Base-by-base conservation (phyloP, 495 filamentous ascomycete genomes). In the Aspergillus indologenus region DNA sequence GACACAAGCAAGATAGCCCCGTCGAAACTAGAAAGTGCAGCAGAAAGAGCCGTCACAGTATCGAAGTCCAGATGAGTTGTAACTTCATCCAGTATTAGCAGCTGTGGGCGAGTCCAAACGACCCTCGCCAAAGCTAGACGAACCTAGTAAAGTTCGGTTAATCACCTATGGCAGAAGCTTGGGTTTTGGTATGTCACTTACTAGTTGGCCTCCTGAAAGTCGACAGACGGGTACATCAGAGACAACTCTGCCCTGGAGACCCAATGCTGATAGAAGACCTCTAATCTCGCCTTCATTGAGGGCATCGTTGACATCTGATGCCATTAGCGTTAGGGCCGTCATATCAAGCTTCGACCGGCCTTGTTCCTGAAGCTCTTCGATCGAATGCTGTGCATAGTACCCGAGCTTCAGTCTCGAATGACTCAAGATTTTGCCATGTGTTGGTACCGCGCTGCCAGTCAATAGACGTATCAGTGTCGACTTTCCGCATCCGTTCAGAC, bases 21-120 rank as follows among this genome's bases (percentile, higher is more conserved):
- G 29, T 82, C 79, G 76, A 86, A 93, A 0, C 65, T 75, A 6
- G 80, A 73, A 60, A 95, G 71, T 12, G 85, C 88, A 34, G 80
- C 77, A 3, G 83, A 79, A 44, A 95, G 75, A 5, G 87, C 88
- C 7, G 78, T 79, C 26, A 92, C 88, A 3, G 87, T 90, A 68
- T 91, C 79, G 62, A 85, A 87, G 62, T 95, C 90, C 40, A 95
- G 73, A 74, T 93, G 90, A n/a, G 90, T 95, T 11, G 88, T 93
- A 18, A 88, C 85, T 68, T 95, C 90, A 65, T 95, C 90, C 9
- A 95, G 81, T 15, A 95, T 80, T 21, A 95, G 80, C 22, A 89
- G 76, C 24, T 91, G 89, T 47, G 90, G 90, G 12, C 79, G 73
- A 43, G 71, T 75, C 83, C 85, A 87, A 40, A 92, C 67, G 3